Base-by-base conservation (phyloP, 495 filamentous ascomycete genomes). In the Clohesyomyces aquaticus region DNA sequence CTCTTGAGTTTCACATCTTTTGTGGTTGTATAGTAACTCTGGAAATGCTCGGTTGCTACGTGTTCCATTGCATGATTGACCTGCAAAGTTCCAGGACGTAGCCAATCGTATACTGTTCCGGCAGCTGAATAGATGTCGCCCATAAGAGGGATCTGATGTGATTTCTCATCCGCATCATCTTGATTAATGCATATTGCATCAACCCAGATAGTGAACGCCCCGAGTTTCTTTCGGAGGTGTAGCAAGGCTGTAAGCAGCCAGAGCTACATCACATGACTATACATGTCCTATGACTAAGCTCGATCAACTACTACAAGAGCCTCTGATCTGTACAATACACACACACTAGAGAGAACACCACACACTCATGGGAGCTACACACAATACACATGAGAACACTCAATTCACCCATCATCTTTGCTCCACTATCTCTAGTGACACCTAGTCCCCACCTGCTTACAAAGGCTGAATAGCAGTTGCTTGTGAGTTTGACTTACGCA, bases 161-260 rank as follows among this genome's bases (percentile, higher is more conserved):
- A 14, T 19, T 35, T 27, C 28, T 54, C 50, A 10, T 48, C 18
- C 21, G 8, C 8, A 32, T 45, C 18, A n/a, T 56, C 29, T 56
- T 56, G 53, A 6, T 56, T 52, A 25, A 52, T 52, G 19, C 49
- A 52, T n/a, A n/a, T n/a, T n/a, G n/a, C n/a, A n/a, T n/a, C n/a
- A n/a, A n/a, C n/a, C n/a, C n/a, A n/a, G n/a, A n/a, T n/a, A n/a
- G n/a, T n/a, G n/a, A n/a, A n/a, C n/a, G n/a, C n/a, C n/a, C n/a
- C n/a, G n/a, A n/a, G n/a, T n/a, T n/a, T n/a, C n/a, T n/a, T n/a
- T n/a, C n/a, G n/a, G n/a, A n/a, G n/a, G n/a, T n/a, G n/a, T n/a
- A n/a, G n/a, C n/a, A n/a, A n/a, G n/a, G n/a, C n/a, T n/a, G n/a
- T n/a, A n/a, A n/a, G n/a, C n/a, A n/a, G n/a, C n/a, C n/a, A n/a